A percentile compares a stretch with the other conserved stretches of the same genome.
These are phyloP conservation scores for Pisolithus albus DNA, from an alignment of 768 basidiomycete species.

Conservation along the genomic window DNA sequence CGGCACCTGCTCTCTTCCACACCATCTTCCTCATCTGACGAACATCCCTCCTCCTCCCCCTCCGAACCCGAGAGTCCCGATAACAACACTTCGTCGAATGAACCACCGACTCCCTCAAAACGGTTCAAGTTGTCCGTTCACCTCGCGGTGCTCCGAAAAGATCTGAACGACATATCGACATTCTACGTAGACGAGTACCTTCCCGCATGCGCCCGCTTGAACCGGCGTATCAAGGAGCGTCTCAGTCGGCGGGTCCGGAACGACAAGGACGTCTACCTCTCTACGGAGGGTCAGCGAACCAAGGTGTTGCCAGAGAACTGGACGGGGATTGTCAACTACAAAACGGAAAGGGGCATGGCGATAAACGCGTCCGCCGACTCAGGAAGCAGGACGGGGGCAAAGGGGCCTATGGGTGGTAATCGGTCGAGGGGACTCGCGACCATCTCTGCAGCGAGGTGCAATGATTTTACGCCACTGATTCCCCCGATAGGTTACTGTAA, in stretches of 20 bases:
- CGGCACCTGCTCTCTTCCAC: constrained; percentile 9
- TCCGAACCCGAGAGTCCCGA: constrained; percentile 2
- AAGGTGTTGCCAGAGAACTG: constrained; percentile 40
- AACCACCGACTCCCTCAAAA: constrained; percentile 17
- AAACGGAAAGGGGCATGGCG: constrained; percentile 2
- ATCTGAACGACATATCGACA: constrained; percentile 42
- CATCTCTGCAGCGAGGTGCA: constrained; percentile 2
- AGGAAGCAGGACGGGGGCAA: background rate
- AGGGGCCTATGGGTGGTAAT: background rate
- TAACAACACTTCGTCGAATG: constrained; percentile 22
- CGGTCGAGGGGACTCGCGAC: constrained; percentile 3
- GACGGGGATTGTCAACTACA: constrained; percentile 46
- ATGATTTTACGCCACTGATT: background rate
- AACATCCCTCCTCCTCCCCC: background rate
- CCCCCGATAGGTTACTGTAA: constrained; percentile 18
- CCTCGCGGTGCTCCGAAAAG: constrained; percentile 47
- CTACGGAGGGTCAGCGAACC: constrained; percentile 22
- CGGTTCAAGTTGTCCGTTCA: constrained; percentile 50
- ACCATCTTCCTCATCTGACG: constrained; percentile 1
- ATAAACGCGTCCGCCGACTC: background rate
- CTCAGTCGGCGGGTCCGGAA: constrained; percentile 74
- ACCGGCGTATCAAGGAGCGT: constrained; percentile 63
- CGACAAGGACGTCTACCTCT: constrained; percentile 50
- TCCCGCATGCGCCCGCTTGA: constrained; percentile 42
- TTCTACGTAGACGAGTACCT: constrained; percentile 35